A percentile compares a stretch with the other conserved stretches of the same genome.
phyloP scores from a whole-genome alignment of 2,329 filamentous ascomycete species.

The Tetracladium maxilliforme region DNA sequence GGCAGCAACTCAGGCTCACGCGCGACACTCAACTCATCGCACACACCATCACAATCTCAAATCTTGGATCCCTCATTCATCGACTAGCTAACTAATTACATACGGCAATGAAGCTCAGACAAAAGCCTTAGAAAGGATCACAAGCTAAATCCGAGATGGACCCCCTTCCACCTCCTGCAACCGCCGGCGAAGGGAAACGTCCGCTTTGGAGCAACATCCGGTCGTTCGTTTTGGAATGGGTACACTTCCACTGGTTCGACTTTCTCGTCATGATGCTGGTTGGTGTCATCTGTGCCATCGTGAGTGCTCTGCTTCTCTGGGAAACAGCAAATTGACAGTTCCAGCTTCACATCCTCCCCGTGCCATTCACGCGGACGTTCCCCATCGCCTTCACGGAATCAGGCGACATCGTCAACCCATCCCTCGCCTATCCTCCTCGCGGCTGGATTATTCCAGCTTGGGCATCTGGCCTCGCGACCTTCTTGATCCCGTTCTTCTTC shows the following conservation, averaged over 20 bases:
- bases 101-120: constrained; percentile 1
- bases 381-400: constrained; percentile 49
- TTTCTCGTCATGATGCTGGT: constrained; percentile 51
- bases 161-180: constrained; percentile 3
- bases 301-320: constrained; percentile 19
- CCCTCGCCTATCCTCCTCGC: constrained; percentile 57
- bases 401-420: constrained; percentile 54
- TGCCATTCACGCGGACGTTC: constrained; percentile 55
- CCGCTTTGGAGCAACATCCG: constrained; percentile 17
- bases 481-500: constrained; percentile 48
- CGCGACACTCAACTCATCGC: too few species aligned
- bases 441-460: constrained; percentile 60
- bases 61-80: background rate
- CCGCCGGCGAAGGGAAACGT: constrained; percentile 5
- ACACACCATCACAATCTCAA: too few species aligned
- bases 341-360: constrained; percentile 27
- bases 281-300: constrained; percentile 52
- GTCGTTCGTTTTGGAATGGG: constrained; percentile 54
- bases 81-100: background rate
- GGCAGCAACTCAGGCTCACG: too few species aligned
- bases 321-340: background rate
- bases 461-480: constrained; percentile 50
- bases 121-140: constrained; percentile 1
- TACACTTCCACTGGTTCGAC: constrained; percentile 53
- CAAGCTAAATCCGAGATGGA: background rate